Evolutionary conservation across 805 yeast species (phyloP).

Genomic region (Scheffersomyces stipitis): DNA sequence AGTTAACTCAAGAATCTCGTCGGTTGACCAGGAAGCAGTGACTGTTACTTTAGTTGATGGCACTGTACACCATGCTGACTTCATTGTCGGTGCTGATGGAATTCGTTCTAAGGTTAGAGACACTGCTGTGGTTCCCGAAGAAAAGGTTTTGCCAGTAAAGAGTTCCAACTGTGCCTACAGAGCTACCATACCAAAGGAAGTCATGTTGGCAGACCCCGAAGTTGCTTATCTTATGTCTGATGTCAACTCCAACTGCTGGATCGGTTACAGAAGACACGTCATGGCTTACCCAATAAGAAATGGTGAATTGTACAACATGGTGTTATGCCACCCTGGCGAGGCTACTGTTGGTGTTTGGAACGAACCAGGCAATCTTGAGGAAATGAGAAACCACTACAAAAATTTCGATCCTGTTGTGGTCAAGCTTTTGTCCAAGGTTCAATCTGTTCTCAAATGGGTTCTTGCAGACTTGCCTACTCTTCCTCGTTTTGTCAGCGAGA

Average conservation of each 20-base stretch:
- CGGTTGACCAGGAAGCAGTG: background rate
- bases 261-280: constrained; percentile 16
- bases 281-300: constrained; percentile 16
- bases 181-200: constrained; percentile 12
- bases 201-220: constrained; percentile 13
- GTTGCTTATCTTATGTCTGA: constrained; percentile 13
- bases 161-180: constrained; percentile 10
- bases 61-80: background rate
- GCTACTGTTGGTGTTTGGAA: constrained; percentile 15
- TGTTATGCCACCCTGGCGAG: constrained; percentile 15
- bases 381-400: constrained; percentile 8
- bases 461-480: constrained; percentile 17
- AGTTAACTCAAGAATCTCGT: background rate
- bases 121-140: constrained; percentile 9
- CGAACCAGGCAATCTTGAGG: constrained; percentile 13
- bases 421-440: constrained; percentile 13
- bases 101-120: constrained; percentile 9
- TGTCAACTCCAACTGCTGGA: constrained; percentile 16
- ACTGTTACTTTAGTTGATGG: background rate
- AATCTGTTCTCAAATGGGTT: constrained; percentile 15
- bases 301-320: constrained; percentile 13
- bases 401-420: constrained; percentile 14
- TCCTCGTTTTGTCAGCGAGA: constrained; percentile 14
- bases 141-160: constrained; percentile 7
- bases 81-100: background rate